phyloP scores from a whole-genome alignment of 2,329 filamentous ascomycete genomes.

The Fusarium sp. region DNA sequence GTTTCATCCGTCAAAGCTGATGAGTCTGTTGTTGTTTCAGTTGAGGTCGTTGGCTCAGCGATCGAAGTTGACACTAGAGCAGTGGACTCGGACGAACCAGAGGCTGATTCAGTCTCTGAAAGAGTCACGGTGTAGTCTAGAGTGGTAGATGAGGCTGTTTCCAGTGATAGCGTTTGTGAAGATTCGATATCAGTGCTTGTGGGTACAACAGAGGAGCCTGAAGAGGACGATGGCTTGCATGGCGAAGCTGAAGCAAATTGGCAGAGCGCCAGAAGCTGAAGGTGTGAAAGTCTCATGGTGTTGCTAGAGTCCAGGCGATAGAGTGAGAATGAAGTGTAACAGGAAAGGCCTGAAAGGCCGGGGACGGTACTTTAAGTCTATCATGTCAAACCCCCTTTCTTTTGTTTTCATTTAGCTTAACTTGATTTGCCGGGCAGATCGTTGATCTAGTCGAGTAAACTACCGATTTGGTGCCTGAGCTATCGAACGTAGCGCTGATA shows the following conservation, averaged over 20 bases:
- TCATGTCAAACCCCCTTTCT: too few species aligned
- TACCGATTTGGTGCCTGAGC: too few species aligned
- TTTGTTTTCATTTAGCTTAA: too few species aligned
- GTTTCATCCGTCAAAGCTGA: background rate
- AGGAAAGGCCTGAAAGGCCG: too few species aligned
- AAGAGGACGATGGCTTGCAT: conserved; percentile 10
- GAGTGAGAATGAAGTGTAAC: too few species aligned
- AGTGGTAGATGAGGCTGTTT: background rate
- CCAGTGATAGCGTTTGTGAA: background rate
- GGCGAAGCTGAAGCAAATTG: conserved; percentile 3
- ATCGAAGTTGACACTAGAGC: background rate
- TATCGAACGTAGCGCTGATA: too few species aligned
- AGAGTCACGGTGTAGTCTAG: background rate
- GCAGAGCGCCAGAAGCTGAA: conserved; percentile 7
- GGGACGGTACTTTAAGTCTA: too few species aligned
- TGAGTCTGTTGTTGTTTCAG: background rate
- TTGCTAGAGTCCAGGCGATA: too few species aligned
- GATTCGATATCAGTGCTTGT: background rate
- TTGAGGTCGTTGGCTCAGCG: conserved; percentile 1
- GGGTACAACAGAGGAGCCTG: background rate
- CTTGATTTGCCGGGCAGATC: too few species aligned
- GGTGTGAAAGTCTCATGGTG: conserved; percentile 2
- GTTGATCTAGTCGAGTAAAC: too few species aligned
- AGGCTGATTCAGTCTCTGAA: background rate
- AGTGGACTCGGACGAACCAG: background rate